Percentiles rank a stretch among this genome's conserved stretches.
These are phyloP conservation scores for Taphrina sp. DNA, from an alignment of 1,139 yeast genomes.

Conservation along the genomic window DNA sequence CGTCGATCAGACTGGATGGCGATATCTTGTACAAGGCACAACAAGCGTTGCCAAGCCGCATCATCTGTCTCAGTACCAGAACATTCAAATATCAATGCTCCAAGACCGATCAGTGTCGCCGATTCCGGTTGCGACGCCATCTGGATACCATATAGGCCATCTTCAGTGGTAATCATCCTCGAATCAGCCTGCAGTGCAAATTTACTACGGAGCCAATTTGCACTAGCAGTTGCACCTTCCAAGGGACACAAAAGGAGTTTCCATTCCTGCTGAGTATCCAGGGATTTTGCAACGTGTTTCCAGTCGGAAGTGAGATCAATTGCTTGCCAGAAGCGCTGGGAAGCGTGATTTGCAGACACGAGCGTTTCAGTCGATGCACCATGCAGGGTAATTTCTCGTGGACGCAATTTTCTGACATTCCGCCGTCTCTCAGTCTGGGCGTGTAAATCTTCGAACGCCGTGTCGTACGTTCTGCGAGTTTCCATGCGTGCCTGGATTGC, in stretches of 20 bases:
- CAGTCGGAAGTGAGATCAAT: no score
- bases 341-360: background rate
- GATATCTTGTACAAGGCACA: constrained; percentile 5
- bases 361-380: background rate
- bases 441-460: background rate
- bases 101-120: background rate
- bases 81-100: constrained; percentile 15
- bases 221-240: background rate
- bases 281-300: background rate
- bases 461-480: no score
- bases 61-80: background rate
- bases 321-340: constrained; percentile 16
- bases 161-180: background rate
- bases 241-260: background rate
- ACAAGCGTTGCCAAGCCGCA: background rate
- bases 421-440: background rate
- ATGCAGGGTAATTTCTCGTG: background rate
- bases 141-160: background rate
- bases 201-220: constrained; percentile 11
- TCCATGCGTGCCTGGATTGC: no score
- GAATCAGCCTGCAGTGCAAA: background rate
- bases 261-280: background rate
- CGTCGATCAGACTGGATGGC: constrained; percentile 4
- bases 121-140: background rate
- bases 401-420: constrained; percentile 1